Base-by-base conservation (phyloP, 2,329 filamentous ascomycete species). In the Colletotrichum aenigma region DNA sequence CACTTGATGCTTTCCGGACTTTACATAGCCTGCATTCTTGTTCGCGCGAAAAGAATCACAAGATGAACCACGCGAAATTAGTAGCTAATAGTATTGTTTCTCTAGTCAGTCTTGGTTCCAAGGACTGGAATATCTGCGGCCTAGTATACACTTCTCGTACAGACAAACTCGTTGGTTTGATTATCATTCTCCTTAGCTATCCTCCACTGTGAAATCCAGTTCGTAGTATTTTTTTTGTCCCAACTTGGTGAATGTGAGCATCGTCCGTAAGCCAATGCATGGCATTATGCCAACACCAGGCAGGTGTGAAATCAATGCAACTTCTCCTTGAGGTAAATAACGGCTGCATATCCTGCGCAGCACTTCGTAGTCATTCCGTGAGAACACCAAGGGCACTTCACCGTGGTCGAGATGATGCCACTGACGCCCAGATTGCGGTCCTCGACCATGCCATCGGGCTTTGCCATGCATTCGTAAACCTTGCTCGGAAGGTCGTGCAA, bases 381-480 rank as follows among this genome's bases (percentile, higher is more conserved):
- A 58, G 87, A 87, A 81, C 93, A 95, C 93, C 93, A 95, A 10
- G 93, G 93, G 81, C 93, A 95, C 78, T 89, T 91, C 30, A 94
- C 90, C 80, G 89, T 90, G 77, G 92, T 92, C 10, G 88, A 91
- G 60, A 93, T 87, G 8, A 89, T 85, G 2, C 91, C 91, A 56
- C 87, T 87, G 58, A 91, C 90, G 1, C 90, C 90, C 7, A 88
- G 82, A 34, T 84, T 82, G 70, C 86, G 86, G 65, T 90, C 88
- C 69, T 88, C 87, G 15, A 93, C 86, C 15, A 91, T 84, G 6
- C 87, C 87, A 62, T 91, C 88, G 0, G 91, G 90, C 77, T 89
- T 89, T 7, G 89, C 89, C 91, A 93, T 93, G 81, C 89, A 91
- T 79, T 92, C 90, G 81, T 93, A 93, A 26, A 93, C 85, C 71